These are phyloP conservation scores for Groenewaldozyma sp. DNA, from an alignment of 1,139 yeast species.

Conservation along the genomic window DNA sequence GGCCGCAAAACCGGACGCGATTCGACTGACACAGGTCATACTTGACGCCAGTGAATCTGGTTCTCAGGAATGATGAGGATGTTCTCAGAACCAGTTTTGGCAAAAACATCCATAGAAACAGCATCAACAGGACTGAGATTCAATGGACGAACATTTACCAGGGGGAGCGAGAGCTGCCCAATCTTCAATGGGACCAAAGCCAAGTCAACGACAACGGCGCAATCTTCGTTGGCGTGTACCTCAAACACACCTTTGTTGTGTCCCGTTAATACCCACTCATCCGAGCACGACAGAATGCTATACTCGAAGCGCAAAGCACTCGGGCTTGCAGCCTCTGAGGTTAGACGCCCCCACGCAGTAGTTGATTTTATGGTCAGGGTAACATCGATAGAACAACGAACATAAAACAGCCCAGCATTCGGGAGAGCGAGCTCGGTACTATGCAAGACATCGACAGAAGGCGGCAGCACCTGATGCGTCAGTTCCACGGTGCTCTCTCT, in stretches of 20 bases:
- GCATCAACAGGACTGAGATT: constrained; percentile 4
- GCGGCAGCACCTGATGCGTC: constrained; percentile 21
- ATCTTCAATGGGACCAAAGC: constrained; percentile 62
- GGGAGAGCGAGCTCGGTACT: constrained; percentile 21
- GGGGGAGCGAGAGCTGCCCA: constrained; percentile 66
- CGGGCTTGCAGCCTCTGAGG: constrained; percentile 3
- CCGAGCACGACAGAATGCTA: constrained; percentile 34
- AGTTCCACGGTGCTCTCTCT: constrained; percentile 14
- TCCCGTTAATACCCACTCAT: constrained; percentile 68
- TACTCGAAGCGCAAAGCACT: constrained; percentile 29
- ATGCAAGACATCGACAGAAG: constrained; percentile 24
- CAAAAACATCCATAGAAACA: too few species aligned
- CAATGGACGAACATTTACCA: too few species aligned
- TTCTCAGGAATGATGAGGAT: constrained; percentile 66
- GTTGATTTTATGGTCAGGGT: constrained; percentile 39
- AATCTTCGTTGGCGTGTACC: constrained; percentile 27
- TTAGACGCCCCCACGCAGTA: constrained; percentile 35
- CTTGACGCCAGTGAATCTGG: constrained; percentile 24
- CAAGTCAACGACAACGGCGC: constrained; percentile 30
- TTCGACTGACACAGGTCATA: constrained; percentile 39
- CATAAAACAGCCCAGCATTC: constrained; percentile 34
- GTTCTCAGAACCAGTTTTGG: constrained; percentile 54
- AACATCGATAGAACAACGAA: constrained; percentile 54
- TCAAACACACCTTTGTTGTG: constrained; percentile 39
- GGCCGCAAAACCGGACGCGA: constrained; percentile 66